Conservation (phyloP, 2,329 filamentous ascomycete genomes). For the Metarhizium rileyi region DNA sequence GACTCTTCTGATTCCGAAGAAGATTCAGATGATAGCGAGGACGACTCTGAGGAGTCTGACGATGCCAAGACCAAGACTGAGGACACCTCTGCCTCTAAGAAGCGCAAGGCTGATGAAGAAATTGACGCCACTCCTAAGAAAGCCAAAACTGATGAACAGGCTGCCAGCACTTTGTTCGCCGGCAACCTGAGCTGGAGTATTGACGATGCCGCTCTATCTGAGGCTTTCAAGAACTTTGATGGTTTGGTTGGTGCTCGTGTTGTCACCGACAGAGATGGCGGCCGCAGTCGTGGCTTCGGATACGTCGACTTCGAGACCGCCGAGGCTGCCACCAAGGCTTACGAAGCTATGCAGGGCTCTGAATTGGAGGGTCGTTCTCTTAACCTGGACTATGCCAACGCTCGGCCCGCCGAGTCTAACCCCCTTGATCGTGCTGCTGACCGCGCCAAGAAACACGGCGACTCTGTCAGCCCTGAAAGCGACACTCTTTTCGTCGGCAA, state of each 20-base stretch:
- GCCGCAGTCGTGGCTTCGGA: conserved; percentile 84
- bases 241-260: conserved; percentile 66
- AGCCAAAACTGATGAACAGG: conserved; percentile 48
- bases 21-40: conserved; percentile 21
- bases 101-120: conserved; percentile 39
- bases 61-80: conserved; percentile 24
- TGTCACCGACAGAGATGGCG: conserved; percentile 71
- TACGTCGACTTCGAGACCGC: conserved; percentile 77
- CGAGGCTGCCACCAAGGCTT: conserved; percentile 60
- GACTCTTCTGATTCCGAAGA: conserved; percentile 8
- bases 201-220: conserved; percentile 70
- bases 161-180: conserved; percentile 62
- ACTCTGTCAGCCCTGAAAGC: conserved; percentile 67
- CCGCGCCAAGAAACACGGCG: conserved; percentile 63
- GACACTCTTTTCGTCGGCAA: conserved; percentile 91
- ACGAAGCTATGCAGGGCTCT: conserved; percentile 62
- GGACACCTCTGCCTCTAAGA: conserved; percentile 32
- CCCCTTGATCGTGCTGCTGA: conserved; percentile 49
- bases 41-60: conserved; percentile 26
- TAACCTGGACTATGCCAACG: conserved; percentile 70
- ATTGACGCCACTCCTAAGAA: conserved; percentile 52
- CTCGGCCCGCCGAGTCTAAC: conserved; percentile 47
- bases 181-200: conserved; percentile 88
- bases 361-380: conserved; percentile 66
- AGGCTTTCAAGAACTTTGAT: conserved; percentile 73